Percentiles rank a stretch among this genome's conserved stretches.
phyloP scores from a whole-genome alignment of 192 early-diverging fungal genomes.

The Coemansia sp. region DNA sequence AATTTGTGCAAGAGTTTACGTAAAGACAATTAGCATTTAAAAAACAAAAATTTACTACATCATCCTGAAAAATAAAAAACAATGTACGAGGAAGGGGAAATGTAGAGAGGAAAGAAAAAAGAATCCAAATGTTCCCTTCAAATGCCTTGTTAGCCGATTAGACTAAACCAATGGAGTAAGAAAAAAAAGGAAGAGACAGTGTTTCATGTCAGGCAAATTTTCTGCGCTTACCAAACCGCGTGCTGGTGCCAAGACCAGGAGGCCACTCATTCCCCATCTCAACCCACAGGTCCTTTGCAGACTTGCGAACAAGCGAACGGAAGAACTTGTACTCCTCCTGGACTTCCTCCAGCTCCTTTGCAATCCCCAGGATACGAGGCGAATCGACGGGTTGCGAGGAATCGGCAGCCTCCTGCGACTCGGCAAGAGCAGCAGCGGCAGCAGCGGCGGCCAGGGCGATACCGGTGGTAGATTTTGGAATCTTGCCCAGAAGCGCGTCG shows the following conservation, averaged over 20 bases:
- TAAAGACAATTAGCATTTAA: too few relatives aligned
- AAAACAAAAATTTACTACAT: too few relatives aligned
- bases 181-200: background rate
- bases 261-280: constrained; percentile 54
- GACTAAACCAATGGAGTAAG: background rate
- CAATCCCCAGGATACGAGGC: constrained; percentile 7
- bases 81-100: too few relatives aligned
- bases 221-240: constrained; percentile 47
- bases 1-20: too few relatives aligned
- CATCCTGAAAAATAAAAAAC: too few relatives aligned
- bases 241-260: constrained; percentile 27
- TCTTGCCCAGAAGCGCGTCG: background rate
- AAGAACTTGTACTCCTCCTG: constrained; percentile 43
- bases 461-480: background rate
- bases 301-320: constrained; percentile 23
- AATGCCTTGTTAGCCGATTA: too few relatives aligned
- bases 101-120: too few relatives aligned
- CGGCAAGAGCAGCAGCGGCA: constrained; percentile 3
- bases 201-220: constrained; percentile 16
- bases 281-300: constrained; percentile 48
- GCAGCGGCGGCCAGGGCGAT: background rate
- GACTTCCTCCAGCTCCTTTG: constrained; percentile 36
- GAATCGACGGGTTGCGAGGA: background rate
- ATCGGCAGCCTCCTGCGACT: background rate
- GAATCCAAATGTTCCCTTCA: too few relatives aligned